Evolutionary conservation across 352 stramenopile genomes (phyloP).

Genomic region (Blastocystis sp.): DNA sequence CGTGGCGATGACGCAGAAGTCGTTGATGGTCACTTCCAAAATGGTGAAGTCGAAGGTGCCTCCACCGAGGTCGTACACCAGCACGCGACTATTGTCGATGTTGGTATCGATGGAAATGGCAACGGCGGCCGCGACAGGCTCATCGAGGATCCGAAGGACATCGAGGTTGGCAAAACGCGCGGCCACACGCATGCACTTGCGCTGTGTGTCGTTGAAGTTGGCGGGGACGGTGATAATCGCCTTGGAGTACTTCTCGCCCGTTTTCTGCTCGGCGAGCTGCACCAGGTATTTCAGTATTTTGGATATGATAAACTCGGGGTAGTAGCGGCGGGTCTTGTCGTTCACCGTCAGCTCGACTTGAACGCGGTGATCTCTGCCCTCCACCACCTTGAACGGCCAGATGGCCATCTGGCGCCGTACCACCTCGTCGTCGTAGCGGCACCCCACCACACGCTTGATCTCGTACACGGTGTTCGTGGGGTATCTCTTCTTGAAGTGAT

Average conservation of each 20-base stretch:
- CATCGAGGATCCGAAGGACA: conserved; percentile 39
- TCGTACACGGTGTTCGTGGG: conserved; percentile 57
- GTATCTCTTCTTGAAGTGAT: conserved; percentile 15
- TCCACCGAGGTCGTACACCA: conserved; percentile 77
- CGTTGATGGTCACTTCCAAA: conserved; percentile 36
- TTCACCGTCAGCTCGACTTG: conserved; percentile 27
- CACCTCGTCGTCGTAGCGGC: conserved; percentile 41
- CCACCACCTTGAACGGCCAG: conserved; percentile 16
- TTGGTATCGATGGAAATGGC: conserved; percentile 57
- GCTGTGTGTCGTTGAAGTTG: conserved; percentile 63
- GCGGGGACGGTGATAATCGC: conserved; percentile 44
- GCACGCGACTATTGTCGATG: conserved; percentile 47
- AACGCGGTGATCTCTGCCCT: conserved; percentile 25
- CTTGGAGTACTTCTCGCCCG: conserved; percentile 52
- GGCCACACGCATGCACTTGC: conserved; percentile 44
- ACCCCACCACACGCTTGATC: conserved; percentile 57
- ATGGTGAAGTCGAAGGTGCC: conserved; percentile 78
- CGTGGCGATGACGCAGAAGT: conserved; percentile 73
- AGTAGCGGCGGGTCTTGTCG: conserved; percentile 15
- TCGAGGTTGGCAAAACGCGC: conserved; percentile 35
- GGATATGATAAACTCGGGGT: conserved; percentile 60
- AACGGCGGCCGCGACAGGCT: conserved; percentile 37
- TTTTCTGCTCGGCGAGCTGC: conserved; percentile 24
- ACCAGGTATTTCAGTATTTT: conserved; percentile 53
- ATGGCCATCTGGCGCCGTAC: background rate